Evolutionary conservation across 768 basidiomycete species (phyloP).

Genomic region (Trametes maxima): DNA sequence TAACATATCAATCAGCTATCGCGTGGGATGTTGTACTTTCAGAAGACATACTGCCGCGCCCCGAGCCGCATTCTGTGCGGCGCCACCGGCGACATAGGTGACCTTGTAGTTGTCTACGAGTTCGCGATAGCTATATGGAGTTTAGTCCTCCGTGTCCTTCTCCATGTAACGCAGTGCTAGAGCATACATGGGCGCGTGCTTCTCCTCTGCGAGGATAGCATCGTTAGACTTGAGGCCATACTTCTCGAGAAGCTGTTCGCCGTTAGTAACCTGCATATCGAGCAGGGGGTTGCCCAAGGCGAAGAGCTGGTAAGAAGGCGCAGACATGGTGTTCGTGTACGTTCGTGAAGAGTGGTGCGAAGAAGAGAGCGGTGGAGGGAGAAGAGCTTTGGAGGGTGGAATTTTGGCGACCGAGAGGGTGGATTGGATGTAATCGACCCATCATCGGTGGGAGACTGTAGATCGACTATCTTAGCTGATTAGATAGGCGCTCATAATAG

Average conservation of each 20-base stretch:
- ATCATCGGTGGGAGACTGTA: constrained; percentile 4
- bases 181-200: constrained; percentile 85
- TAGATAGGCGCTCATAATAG: constrained; percentile 6
- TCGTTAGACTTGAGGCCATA: constrained; percentile 93
- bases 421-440: constrained; percentile 6
- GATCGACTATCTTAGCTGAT: neutral
- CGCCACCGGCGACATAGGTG: constrained; percentile 95
- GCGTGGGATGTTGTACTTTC: neutral
- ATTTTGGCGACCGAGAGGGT: constrained; percentile 1
- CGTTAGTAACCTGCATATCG: constrained; percentile 90
- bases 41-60: constrained; percentile 81
- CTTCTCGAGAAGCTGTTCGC: constrained; percentile 83
- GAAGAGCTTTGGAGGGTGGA: neutral
- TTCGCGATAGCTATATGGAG: constrained; percentile 76
- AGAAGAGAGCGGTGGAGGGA: neutral
- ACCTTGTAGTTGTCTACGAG: constrained; percentile 73
- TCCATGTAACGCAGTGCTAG: neutral
- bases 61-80: constrained; percentile 94
- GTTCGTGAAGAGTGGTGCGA: constrained; percentile 12
- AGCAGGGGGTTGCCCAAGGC: constrained; percentile 96
- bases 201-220: constrained; percentile 90
- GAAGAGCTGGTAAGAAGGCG: constrained; percentile 66
- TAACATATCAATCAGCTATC: constrained; percentile 6
- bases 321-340: constrained; percentile 38
- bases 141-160: neutral